A percentile compares a stretch with the other conserved stretches of the same genome.
These are phyloP conservation scores for Phaffia australis DNA, from an alignment of 768 basidiomycete genomes.

Conservation along the genomic window DNA sequence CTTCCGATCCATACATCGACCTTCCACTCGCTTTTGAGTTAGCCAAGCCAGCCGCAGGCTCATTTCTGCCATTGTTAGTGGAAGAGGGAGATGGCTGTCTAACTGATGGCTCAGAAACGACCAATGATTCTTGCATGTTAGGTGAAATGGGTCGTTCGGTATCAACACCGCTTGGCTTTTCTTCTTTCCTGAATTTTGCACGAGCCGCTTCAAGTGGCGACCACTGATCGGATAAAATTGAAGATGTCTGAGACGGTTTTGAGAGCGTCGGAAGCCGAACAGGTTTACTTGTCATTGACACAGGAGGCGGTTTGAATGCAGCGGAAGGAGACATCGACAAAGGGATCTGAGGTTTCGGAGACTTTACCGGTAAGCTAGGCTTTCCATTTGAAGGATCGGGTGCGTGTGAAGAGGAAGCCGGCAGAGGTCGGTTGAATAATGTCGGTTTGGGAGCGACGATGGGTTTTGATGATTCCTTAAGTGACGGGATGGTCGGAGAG, in stretches of 20 bases:
- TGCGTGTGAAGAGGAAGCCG: slow-evolving; percentile 3
- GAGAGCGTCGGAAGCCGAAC: slow-evolving; percentile 2
- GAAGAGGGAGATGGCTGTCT: neutral
- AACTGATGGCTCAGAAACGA: neutral
- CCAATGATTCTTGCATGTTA: neutral
- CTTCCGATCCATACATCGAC: neutral
- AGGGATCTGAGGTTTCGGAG: neutral
- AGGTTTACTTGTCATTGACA: neutral
- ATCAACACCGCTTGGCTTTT: slow-evolving; percentile 9
- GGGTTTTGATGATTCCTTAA: neutral
- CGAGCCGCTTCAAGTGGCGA: slow-evolving; percentile 18
- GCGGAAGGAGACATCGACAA: neutral
- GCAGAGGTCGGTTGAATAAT: neutral
- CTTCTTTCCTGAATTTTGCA: slow-evolving; percentile 1
- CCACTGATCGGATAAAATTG: slow-evolving; percentile 22
- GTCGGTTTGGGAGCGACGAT: slow-evolving; percentile 15
- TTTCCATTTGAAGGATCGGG: neutral
- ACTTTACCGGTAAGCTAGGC: neutral
- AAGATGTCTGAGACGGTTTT: slow-evolving; percentile 5
- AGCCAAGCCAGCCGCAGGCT: neutral
- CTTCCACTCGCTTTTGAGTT: neutral
- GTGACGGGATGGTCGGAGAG: neutral
- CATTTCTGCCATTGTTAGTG: neutral
- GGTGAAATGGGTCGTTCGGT: neutral
- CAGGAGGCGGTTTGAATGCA: neutral